Evolutionary conservation across 148 eudicot species (phyloP), one percentile per base, ranked within the genome.

Genomic region (Persicaria tinctoria): DNA sequence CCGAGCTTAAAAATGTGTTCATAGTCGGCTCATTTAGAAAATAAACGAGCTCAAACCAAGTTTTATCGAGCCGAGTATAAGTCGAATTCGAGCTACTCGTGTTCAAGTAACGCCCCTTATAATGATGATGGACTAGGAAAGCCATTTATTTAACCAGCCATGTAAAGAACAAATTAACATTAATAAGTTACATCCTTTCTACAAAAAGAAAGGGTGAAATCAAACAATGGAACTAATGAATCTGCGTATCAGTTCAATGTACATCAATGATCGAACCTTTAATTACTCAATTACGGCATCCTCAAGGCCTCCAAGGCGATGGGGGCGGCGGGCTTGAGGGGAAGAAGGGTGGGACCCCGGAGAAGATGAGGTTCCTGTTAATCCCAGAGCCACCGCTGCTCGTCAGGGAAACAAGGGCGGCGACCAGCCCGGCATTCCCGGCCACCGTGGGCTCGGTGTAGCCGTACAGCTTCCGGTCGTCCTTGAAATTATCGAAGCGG

Each of bases 391-490:
- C 87, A 0, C 92, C 91, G 38, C 79, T 81, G 70, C 78, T 56
- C 4, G 93, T 85, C 70, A 89, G 81, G 0, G 97, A 85, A 18
- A 88, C 92, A 11, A 91, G 89, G 1, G 93, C 92, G 4, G 92
- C 97, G 27, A 88, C 93, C 17, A 91, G 86, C 12, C 92, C 95
- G 5, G 97, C 97, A 74, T 90, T 92, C 79, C 81, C 69, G 32
- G 87, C 89, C 11, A 89, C 84, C 16, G 96, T 84, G 51, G 98
- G 98, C 73, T 94, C 98, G 11, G 68, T 73, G 60, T 89, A 95
- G 5, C 85, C 70, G 72, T 84, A 84, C 14, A 84, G 90, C 0
- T 95, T 86, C 56, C 97, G 83, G 16, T 79, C 73, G 79, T 91
- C 97, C 1, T 50, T 80, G 77, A 87, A 94, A 44, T 79, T 81